phyloP scores from a whole-genome alignment of 108 stramenopile species.

The Thalassiosira profunda region DNA sequence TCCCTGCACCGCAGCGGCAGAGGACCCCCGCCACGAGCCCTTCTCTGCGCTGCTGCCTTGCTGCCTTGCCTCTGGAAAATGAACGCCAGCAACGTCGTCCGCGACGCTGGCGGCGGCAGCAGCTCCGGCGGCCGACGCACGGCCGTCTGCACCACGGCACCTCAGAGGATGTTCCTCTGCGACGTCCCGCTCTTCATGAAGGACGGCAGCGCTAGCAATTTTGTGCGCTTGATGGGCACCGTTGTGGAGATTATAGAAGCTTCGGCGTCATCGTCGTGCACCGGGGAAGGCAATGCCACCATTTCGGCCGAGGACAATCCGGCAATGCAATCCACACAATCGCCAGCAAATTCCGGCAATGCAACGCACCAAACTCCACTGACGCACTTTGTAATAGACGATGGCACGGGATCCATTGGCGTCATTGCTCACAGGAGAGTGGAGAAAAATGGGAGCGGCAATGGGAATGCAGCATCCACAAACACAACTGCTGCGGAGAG shows the following conservation, averaged over 20 bases:
- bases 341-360: background rate
- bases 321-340: too few relatives aligned
- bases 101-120: too few relatives aligned
- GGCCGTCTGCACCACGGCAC: constrained; percentile 1
- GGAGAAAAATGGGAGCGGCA: background rate
- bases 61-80: too few relatives aligned
- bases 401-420: constrained; percentile 38
- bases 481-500: too few relatives aligned
- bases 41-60: too few relatives aligned
- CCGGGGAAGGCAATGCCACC: background rate
- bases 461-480: background rate
- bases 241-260: constrained; percentile 27
- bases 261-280: background rate
- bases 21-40: too few relatives aligned
- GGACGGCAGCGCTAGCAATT: background rate
- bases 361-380: background rate
- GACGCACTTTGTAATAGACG: constrained; percentile 28
- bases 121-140: too few relatives aligned
- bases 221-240: constrained; percentile 36
- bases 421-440: constrained; percentile 23
- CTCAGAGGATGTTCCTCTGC: constrained; percentile 35
- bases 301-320: background rate
- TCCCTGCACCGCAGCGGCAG: too few relatives aligned
- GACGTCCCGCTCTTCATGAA: constrained; percentile 24
- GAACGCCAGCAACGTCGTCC: too few relatives aligned